Base-by-base conservation (phyloP, 1,284 basidiomycete genomes). In the Trametes pubescens region DNA sequence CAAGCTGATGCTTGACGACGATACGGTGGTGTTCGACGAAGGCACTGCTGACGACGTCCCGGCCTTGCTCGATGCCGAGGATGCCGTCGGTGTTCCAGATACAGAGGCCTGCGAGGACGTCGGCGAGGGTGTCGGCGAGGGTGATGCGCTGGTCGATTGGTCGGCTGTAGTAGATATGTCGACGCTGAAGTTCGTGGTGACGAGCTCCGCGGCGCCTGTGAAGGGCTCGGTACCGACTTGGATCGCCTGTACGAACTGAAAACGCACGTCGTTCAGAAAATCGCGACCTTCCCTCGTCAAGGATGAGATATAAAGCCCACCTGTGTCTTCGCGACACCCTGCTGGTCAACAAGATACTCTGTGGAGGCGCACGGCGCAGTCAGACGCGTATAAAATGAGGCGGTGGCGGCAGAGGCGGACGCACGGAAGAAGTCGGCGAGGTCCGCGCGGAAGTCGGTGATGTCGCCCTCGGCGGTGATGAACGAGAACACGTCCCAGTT, bases 221-320 rank as follows among this genome's bases (percentile, higher is more conserved):
- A 94, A 66, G 85, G 92, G 61, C 81, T 93, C 75, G 86, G 94
- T 35, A 84, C 86, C 51, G 85, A 87, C 73, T 82, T 95, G 55
- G 81, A 87, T 55, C 84, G 85, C 43, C 78, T 95, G 57, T 80
- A 92, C 68, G 82, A 80, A 70, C 82, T 87, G 59, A 8, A 22
- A 18, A 32, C 21, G 10, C 1, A 4, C 16, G 26, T 32, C 13
- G 35, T 24, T 49, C n/a, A 2, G 22, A 22, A 10, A 0, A 24
- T 37, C 14, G 4, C 14, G n/a, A 13, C 13, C 21, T 24, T 5
- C 24, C 22, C 37, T 29, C 8, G 24, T 14, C 21, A 34, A 6
- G 1, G 16, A 35, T 43, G 8, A 43, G n/a, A 44, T 6, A n/a
- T 37, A 13, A 35, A 14, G 57, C 69, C 4, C 54, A 74, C 73